These are phyloP conservation scores for Eremochloa ophiuroides DNA, from an alignment of 176 grass and related monocot genomes.

Conservation along the genomic window DNA sequence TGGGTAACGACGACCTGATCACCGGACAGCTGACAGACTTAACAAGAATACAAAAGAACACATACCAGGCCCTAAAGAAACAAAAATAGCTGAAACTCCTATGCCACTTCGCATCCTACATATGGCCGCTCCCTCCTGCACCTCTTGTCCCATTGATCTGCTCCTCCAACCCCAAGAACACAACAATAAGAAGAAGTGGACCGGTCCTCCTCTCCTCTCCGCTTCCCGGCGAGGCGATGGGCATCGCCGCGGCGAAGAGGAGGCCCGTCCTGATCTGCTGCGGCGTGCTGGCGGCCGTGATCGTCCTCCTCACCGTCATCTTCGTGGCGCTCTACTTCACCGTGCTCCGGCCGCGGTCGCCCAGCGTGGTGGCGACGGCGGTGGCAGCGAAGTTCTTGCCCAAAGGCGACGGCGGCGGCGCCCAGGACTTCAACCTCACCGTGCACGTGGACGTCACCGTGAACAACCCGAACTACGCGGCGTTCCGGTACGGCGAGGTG, in stretches of 20 bases:
- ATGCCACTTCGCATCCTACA: conserved; percentile 21
- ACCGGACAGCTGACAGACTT: neutral
- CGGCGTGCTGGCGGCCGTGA: conserved; percentile 6
- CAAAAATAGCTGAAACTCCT: conserved; percentile 34
- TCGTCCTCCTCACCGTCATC: conserved; percentile 29
- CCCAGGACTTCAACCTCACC: conserved; percentile 30
- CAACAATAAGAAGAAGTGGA: neutral
- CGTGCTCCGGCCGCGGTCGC: conserved; percentile 53
- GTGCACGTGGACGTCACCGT: conserved; percentile 32
- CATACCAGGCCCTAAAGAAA: neutral
- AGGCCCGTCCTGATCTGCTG: conserved; percentile 37
- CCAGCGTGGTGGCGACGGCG: conserved; percentile 25
- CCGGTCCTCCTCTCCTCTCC: neutral
- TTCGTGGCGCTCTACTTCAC: conserved; percentile 59
- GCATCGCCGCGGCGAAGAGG: conserved; percentile 2
- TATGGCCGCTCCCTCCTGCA: neutral
- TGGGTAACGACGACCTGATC: neutral
- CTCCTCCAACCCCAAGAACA: neutral
- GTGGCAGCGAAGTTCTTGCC: neutral
- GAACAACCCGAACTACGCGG: conserved; percentile 73
- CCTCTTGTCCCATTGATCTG: neutral
- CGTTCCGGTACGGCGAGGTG: conserved; percentile 51
- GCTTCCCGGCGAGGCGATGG: neutral
- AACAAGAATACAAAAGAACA: conserved; percentile 19
- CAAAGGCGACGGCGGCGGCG: neutral